Base-by-base conservation (phyloP, 2,329 filamentous ascomycete genomes). In the Aureobasidium sp. region DNA sequence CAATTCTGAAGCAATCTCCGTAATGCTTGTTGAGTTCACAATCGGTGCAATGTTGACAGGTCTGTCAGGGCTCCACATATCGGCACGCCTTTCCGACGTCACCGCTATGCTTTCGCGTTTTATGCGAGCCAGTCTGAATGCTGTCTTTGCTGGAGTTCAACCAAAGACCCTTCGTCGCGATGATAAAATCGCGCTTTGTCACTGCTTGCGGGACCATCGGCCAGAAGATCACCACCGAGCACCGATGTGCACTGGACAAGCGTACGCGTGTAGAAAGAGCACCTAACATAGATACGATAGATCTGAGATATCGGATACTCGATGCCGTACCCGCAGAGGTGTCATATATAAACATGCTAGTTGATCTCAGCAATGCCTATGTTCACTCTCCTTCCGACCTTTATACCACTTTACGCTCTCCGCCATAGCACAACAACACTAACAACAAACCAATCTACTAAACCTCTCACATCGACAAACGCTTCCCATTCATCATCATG, bases 31-130 rank as follows among this genome's bases (percentile, higher is more conserved):
- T 55, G 34, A 12, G 14, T 11, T 14, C 15, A n/a, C 42, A 25
- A 27, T 44, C 20, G 41, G 22, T 25, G 41, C 42, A 45, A 27
- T 45, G 45, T 34, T 48, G 45, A 48, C 29, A 48, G 22, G 20
- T 27, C 31, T 27, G 42, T 11, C 20, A 17, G 17, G 34, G 5
- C 39, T 44, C 53, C 39, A 45, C 39, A 57, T 22, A 47, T 51
- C 44, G 57, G 44, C 34, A 60, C 36, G 45, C 36, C 34, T 49
- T 17, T 51, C 45, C 57, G 45, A 60, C 57, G 57, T 60, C 57
- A 60, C 57, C 17, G 44, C 25, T 51, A 25, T 29, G 22, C 17
- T 42, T 41, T 59, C 57, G 57, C 57, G 27, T 34, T 20, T 34
- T 41, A 60, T 51, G 57, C 57, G 57, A 60, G 45, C 57, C 55